Conservation (phyloP, 805 yeast genomes). For the Osmozyma mogii region DNA sequence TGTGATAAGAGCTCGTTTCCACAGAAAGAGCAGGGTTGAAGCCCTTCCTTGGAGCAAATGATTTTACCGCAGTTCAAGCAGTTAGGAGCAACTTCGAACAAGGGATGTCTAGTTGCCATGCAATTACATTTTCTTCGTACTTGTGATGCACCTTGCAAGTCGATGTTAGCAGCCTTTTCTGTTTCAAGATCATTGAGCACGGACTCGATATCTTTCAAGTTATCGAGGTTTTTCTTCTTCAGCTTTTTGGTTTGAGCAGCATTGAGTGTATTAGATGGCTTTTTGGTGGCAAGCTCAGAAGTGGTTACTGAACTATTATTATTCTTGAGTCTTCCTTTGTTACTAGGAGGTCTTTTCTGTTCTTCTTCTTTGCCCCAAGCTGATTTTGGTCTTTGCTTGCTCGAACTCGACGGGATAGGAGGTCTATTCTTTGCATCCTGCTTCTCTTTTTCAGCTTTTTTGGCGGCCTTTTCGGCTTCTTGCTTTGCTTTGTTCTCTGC, state of each 20-base stretch:
- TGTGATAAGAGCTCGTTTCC: slow-evolving; percentile 55
- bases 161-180: slow-evolving; percentile 5
- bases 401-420: no score
- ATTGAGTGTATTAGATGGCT: slow-evolving; percentile 21
- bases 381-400: no score
- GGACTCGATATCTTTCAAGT: slow-evolving; percentile 55
- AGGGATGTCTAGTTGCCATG: slow-evolving; percentile 81
- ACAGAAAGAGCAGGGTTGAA: slow-evolving; percentile 85
- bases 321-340: slow-evolving; percentile 7
- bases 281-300: slow-evolving; percentile 38
- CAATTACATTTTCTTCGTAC: slow-evolving; percentile 54
- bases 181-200: slow-evolving; percentile 48
- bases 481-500: slow-evolving; percentile 20
- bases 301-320: slow-evolving; percentile 30
- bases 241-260: slow-evolving; percentile 20
- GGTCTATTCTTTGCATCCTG: not conserved
- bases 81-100: slow-evolving; percentile 86
- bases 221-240: slow-evolving; percentile 43
- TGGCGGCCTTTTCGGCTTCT: slow-evolving; percentile 2
- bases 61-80: slow-evolving; percentile 93
- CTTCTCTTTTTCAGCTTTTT: slow-evolving; percentile 1
- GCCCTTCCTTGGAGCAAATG: slow-evolving; percentile 82
- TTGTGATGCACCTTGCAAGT: slow-evolving; percentile 2
- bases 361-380: no score
- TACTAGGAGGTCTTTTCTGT: no score